phyloP scores from a whole-genome alignment of 768 basidiomycete species.

The Russula lepida region DNA sequence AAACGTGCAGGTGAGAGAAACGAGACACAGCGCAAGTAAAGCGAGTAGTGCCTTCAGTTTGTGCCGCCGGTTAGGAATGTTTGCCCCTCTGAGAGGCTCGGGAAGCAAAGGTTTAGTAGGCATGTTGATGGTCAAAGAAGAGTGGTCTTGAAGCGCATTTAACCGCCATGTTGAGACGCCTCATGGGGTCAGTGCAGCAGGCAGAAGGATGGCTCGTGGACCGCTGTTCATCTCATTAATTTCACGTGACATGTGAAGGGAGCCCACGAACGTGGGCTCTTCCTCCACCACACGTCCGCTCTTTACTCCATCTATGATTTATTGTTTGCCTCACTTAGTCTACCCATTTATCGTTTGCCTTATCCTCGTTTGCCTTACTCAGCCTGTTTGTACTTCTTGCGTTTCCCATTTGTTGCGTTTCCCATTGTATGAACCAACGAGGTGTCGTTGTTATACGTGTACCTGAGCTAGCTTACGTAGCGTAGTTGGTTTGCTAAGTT shows the following conservation, averaged over 20 bases:
- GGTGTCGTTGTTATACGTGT: no score
- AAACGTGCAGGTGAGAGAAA: slow-evolving; percentile 4
- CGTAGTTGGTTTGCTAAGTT: no score
- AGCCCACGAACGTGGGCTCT: no score
- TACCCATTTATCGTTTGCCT: no score
- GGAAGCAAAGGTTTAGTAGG: slow-evolving; percentile 2
- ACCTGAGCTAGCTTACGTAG: no score
- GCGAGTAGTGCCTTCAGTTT: not conserved
- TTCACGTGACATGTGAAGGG: not conserved
- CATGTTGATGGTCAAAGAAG: slow-evolving; percentile 2
- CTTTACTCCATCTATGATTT: no score
- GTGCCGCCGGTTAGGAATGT: not conserved
- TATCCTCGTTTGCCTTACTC: no score
- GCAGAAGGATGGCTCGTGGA: slow-evolving; percentile 1
- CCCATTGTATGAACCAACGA: no score
- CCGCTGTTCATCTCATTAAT: not conserved
- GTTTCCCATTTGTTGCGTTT: no score
- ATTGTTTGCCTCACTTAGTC: no score
- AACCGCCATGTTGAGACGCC: slow-evolving; percentile 5
- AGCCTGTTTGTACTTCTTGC: no score
- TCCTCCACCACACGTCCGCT: no score
- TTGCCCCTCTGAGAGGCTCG: not conserved
- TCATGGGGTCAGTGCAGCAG: slow-evolving; percentile 11
- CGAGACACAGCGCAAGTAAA: slow-evolving; percentile 1
- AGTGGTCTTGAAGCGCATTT: not conserved